Evolutionary conservation across 495 filamentous ascomycete genomes (phyloP), one percentile per base, ranked within the genome.

Genomic region (Neurospora sp.): DNA sequence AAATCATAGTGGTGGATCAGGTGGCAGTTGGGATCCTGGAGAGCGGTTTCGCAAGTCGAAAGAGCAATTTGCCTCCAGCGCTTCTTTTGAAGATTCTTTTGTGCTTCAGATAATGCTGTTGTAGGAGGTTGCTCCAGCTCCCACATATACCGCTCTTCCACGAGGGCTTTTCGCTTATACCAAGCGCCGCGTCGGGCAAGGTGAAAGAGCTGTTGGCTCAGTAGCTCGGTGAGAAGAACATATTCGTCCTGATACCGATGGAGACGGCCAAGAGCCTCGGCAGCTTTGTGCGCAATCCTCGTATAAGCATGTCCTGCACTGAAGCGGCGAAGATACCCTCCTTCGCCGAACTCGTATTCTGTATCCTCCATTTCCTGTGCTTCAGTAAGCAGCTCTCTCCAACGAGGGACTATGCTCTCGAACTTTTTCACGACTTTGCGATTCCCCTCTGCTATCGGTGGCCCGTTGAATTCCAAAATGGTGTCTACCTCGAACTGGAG

Each of bases 131-230:
- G 83, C 1, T 85, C 87, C 3, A 92, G 77, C 1, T 85, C 84
- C 79, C 88, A 85, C 92, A 98, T 94, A 78, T 99, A 98, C 75
- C 94, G 93, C 81, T 99, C 96, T 82, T 99, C 96, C 20, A 99
- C 80, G 7, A 99, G 82, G 1, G 96, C 96, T 82, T 94, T 97
- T 18, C 96, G 92, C 80, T 98, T 94, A 78, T 98, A 98, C 96
- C 96, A 99, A 1, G 90, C 90, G 1, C 96, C 96, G 31, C 95
- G 89, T 37, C 95, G 87, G 16, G 93, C 87, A 45, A 91, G 85
- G 78, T 98, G 95, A 79, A 98, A 97, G 12, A 96, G 86, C 5
- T 87, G 88, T 76, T 98, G 96, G 20, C 79, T 80, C 3, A 99
- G 91, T 3, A 99, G 87, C 75, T 96, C 93, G 2, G 81, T 84